Percentiles rank a stretch among this genome's conserved stretches.
Conservation (phyloP, 495 filamentous ascomycete genomes). For the Aspergillus coremiiformis region DNA sequence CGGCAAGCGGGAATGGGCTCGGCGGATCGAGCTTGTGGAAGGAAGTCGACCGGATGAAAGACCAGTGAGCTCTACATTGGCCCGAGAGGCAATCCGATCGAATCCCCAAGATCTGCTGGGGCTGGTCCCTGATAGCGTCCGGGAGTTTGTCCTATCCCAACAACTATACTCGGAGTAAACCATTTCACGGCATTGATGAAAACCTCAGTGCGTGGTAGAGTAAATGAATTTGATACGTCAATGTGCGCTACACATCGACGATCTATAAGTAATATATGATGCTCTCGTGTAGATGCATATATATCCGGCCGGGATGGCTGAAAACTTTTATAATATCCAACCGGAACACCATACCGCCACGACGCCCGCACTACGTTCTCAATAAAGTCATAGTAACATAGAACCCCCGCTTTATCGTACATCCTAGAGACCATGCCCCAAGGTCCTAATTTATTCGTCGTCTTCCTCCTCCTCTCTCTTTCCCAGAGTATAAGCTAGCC, state of each 20-base stretch:
- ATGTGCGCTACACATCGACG: not conserved
- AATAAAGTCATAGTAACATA: not conserved
- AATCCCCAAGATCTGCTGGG: conserved; percentile 49
- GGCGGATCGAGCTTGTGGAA: conserved; percentile 62
- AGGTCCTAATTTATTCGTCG: conserved; percentile 9
- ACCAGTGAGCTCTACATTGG: conserved; percentile 71
- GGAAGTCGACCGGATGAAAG: conserved; percentile 46
- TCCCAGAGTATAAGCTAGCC: conserved; percentile 61
- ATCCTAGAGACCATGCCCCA: not conserved
- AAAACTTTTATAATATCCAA: conserved; percentile 1
- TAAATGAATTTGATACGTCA: not conserved
- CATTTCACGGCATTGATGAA: not conserved
- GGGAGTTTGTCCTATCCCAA: conserved; percentile 46
- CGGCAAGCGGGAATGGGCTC: conserved; percentile 58
- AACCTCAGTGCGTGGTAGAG: not conserved
- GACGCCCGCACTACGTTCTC: conserved; percentile 9
- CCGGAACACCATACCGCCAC: conserved; percentile 13
- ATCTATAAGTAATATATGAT: not conserved
- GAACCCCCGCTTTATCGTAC: not conserved
- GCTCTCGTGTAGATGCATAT: not conserved
- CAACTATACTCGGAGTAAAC: conserved; percentile 24
- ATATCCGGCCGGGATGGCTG: not conserved
- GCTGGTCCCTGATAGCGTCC: conserved; percentile 59
- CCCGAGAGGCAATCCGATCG: conserved; percentile 53
- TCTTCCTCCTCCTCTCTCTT: conserved; percentile 49